Percentiles rank a stretch among this genome's conserved stretches.
Conservation (phyloP, 768 basidiomycete species). For the Amylocystis lapponica region DNA sequence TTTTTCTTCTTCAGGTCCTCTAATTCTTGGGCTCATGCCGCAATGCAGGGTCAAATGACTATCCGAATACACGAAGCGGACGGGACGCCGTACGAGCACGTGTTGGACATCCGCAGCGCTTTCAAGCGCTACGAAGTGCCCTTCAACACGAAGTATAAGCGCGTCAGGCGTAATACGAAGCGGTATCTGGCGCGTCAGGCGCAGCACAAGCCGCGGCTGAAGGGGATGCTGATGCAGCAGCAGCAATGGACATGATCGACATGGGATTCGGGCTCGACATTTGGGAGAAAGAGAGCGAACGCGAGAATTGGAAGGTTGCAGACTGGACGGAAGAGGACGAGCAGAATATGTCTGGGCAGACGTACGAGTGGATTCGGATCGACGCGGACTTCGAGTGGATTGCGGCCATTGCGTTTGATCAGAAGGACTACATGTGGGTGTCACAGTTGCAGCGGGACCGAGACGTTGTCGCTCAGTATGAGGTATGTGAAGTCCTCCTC, state of each 20-base stretch:
- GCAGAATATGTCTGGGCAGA: constrained; percentile 87
- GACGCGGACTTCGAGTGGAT: constrained; percentile 99
- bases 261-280: constrained; percentile 91
- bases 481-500: constrained; percentile 46
- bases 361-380: constrained; percentile 99
- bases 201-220: constrained; percentile 91
- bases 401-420: constrained; percentile 84
- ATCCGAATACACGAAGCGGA: constrained; percentile 99
- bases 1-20: constrained; percentile 9
- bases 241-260: constrained; percentile 90
- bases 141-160: constrained; percentile 98
- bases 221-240: constrained; percentile 86
- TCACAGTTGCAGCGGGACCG: constrained; percentile 92
- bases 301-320: constrained; percentile 92
- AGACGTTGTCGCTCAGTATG: constrained; percentile 95
- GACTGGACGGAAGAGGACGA: constrained; percentile 99
- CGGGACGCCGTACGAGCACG: constrained; percentile 98
- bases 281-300: constrained; percentile 93
- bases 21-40: neutral
- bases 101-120: constrained; percentile 79
- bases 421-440: constrained; percentile 99
- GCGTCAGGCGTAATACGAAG: constrained; percentile 91
- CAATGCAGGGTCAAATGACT: constrained; percentile 85
- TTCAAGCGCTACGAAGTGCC: constrained; percentile 97
- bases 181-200: constrained; percentile 92